Base-by-base conservation (phyloP, 2,329 filamentous ascomycete species). In the Fusarium robinianum region DNA sequence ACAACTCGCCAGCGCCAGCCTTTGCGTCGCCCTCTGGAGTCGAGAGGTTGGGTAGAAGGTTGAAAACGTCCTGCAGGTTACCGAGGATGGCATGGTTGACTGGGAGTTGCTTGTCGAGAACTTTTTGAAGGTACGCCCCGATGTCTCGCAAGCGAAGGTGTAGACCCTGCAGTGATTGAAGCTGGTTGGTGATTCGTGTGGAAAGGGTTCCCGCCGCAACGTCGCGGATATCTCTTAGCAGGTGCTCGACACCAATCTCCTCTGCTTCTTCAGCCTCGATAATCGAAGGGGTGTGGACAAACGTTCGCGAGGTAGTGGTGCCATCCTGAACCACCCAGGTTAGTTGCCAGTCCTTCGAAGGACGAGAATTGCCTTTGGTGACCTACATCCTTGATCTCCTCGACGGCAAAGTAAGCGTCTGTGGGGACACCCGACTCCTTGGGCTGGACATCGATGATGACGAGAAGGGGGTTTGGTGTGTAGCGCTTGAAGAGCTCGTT, bases 401-500 rank as follows among this genome's bases (percentile, higher is more conserved):
- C 94, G 35, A 99, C 90, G 5, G 94, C 94, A 75, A 99, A 99
- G 76, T 99, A 99, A 33, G 94, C 94, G 74, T 99, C 94, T 36
- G 94, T 99, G 14, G 94, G 94, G 40, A 99, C 94, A 50, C 94
- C 94, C 14, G 95, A 88, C 72, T 97, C 92, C 74, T 96, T 96
- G 16, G 94, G 92, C 72, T 97, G 92, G 52, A 99, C 94, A 67
- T 99, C 94, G 61, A 99, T 91, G 71, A 99, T 99, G 67, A 97
- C 92, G 39, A 99, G 81, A 58, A 99, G 77, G 36, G 94, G 94
- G 66, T 97, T 95, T 14, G 94, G 90, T 39, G 91, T 96, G 76
- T 99, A 99, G 76, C 91, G 84, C 79, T 99, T 99, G 83, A 99
- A 97, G 47, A 99, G 83, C 75, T 99, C 94, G 74, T 99, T 99